Evolutionary conservation across 192 early-diverging fungal species (phyloP).

Genomic region (Backusella psychrophila): DNA sequence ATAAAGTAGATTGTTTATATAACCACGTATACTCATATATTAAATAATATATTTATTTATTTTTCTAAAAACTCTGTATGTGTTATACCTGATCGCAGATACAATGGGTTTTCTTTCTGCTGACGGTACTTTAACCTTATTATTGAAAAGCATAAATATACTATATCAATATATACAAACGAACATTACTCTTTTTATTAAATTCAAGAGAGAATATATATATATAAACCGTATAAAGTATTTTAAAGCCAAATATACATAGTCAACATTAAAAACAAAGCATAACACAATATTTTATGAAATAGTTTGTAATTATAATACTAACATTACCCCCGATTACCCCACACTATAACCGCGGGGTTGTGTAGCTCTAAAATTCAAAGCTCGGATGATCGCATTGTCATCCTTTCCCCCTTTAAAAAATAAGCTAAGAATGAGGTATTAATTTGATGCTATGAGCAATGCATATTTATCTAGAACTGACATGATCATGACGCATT

Average conservation of each 20-base stretch:
- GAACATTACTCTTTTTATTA: no score
- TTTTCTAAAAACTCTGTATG: neutral
- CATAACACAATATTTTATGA: no score
- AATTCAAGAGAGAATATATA: no score
- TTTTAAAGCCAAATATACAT: no score
- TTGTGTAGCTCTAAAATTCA: neutral
- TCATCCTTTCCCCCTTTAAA: neutral
- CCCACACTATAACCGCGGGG: neutral
- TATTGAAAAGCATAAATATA: neutral
- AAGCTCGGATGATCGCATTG: neutral
- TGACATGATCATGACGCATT: neutral
- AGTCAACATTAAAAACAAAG: no score
- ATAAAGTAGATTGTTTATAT: neutral
- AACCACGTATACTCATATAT: neutral
- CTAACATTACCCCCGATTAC: neutral
- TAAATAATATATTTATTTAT: neutral
- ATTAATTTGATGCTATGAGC: neutral
- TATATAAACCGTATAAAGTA: no score
- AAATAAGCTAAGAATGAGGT: neutral
- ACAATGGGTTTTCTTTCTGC: neutral
- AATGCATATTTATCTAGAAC: neutral
- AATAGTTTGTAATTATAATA: no score
- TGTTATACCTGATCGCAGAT: neutral
- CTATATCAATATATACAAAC: no score
- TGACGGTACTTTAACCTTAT: neutral